Conservation (phyloP, 192 early-diverging fungal species). For the Coemansia sp. region DNA sequence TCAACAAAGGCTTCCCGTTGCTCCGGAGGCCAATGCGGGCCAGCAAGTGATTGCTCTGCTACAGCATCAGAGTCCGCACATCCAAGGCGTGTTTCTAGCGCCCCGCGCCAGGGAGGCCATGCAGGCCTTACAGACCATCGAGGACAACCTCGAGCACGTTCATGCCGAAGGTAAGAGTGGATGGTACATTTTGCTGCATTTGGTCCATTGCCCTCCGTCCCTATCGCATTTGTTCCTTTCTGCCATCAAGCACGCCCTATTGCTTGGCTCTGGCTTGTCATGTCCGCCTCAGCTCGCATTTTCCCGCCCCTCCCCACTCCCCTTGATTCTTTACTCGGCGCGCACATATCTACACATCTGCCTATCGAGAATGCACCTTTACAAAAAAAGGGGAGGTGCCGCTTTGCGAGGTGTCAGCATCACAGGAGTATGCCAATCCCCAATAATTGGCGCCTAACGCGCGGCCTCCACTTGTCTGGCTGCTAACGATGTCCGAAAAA, state of each 20-base stretch:
- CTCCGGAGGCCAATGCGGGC: not conserved
- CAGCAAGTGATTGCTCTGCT: not conserved
- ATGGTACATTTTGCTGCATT: not conserved
- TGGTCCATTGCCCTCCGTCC: not conserved
- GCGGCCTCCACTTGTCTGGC: not conserved
- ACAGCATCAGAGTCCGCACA: not conserved
- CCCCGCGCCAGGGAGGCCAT: not conserved
- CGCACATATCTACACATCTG: no score
- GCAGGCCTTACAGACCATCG: not conserved
- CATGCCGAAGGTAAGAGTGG: not conserved
- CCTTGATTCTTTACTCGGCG: not conserved
- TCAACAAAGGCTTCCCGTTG: not conserved
- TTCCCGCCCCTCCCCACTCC: not conserved
- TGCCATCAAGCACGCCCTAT: not conserved
- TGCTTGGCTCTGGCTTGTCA: not conserved
- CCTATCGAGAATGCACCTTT: not conserved
- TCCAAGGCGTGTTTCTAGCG: not conserved
- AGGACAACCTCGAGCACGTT: not conserved
- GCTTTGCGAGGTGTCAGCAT: not conserved
- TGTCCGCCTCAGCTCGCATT: no score
- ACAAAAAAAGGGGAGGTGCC: not conserved
- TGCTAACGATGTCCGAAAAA: not conserved
- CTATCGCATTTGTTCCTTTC: not conserved
- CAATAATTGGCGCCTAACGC: not conserved
- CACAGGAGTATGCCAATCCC: not conserved